Evolutionary conservation across 371 early-diverging fungal species (phyloP).

Genomic region (Mortierella sp.): DNA sequence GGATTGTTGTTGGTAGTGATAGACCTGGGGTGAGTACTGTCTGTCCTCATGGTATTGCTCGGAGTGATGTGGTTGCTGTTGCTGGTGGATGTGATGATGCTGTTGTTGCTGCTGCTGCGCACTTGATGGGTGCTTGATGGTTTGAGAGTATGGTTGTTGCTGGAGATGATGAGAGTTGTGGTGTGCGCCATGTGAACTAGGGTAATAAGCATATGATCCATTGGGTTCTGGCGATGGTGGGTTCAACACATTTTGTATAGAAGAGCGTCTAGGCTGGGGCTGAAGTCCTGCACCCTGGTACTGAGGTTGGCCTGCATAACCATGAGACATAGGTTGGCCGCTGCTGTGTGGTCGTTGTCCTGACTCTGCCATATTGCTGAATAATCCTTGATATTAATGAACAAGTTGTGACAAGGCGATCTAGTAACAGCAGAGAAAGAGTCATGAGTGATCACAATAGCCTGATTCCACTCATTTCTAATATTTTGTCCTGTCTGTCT

Average conservation of each 20-base stretch:
- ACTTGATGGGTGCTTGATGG: conserved; percentile 20
- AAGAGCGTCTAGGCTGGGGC: conserved; percentile 39
- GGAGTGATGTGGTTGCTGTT: conserved; percentile 1
- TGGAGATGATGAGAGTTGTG: conserved; percentile 15
- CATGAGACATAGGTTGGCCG: conserved; percentile 10
- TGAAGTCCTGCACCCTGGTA: conserved; percentile 18
- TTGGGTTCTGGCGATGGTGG: conserved; percentile 40
- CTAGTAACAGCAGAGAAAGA: background rate
- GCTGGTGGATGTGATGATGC: conserved; percentile 26
- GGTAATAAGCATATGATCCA: conserved; percentile 30
- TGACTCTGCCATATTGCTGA: conserved; percentile 28
- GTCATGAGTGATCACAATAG: background rate
- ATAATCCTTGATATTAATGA: background rate
- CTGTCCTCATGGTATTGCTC: conserved; percentile 22
- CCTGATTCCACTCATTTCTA: background rate
- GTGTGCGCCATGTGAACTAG: conserved; percentile 12
- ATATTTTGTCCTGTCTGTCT: background rate
- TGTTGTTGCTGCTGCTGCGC: conserved; percentile 22
- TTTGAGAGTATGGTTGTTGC: conserved; percentile 31
- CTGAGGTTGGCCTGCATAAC: conserved; percentile 12
- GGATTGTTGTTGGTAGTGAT: conserved; percentile 24
- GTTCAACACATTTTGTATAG: conserved; percentile 53
- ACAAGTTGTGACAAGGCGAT: background rate
- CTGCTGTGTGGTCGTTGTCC: conserved; percentile 32
- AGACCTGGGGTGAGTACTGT: conserved; percentile 19